Percentiles rank a stretch among this genome's conserved stretches.
These are phyloP conservation scores for Pisolithus microcarpus DNA, from an alignment of 768 basidiomycete species.

Conservation along the genomic window DNA sequence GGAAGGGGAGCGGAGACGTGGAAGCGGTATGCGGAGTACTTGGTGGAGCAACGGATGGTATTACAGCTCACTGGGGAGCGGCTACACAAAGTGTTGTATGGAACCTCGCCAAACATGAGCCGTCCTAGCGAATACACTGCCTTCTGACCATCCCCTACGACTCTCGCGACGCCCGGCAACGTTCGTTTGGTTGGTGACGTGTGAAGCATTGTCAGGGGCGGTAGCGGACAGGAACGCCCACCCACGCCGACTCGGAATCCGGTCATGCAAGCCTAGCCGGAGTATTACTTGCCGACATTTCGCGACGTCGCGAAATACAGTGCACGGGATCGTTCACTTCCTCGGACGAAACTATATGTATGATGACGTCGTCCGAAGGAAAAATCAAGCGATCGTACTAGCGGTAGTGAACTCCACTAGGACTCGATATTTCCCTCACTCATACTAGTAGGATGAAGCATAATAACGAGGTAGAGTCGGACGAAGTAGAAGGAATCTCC, in stretches of 20 bases:
- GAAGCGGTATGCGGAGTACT: slow-evolving; percentile 53
- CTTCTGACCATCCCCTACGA: neutral
- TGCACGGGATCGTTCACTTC: neutral
- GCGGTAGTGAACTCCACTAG: no score
- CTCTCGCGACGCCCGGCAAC: neutral
- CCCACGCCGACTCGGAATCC: neutral
- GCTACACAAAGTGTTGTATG: slow-evolving; percentile 31
- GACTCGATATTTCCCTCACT: no score
- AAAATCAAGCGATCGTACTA: no score
- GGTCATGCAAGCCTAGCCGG: neutral
- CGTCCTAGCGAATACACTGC: neutral
- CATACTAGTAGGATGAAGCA: no score
- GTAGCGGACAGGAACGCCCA: neutral
- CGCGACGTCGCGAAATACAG: no score
- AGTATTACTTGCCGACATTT: neutral
- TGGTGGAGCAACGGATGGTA: slow-evolving; percentile 47
- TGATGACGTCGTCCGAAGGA: neutral
- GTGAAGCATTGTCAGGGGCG: neutral
- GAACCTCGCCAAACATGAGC: slow-evolving; percentile 2
- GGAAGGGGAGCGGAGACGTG: slow-evolving; percentile 49
- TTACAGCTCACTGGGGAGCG: slow-evolving; percentile 38
- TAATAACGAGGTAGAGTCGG: neutral
- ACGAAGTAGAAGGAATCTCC: neutral
- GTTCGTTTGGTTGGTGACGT: neutral
- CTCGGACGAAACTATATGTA: neutral